A percentile compares a stretch with the other conserved stretches of the same genome.
These are phyloP conservation scores for Parietaria judaica DNA, from an alignment of 306 rosid genomes.

Conservation along the genomic window DNA sequence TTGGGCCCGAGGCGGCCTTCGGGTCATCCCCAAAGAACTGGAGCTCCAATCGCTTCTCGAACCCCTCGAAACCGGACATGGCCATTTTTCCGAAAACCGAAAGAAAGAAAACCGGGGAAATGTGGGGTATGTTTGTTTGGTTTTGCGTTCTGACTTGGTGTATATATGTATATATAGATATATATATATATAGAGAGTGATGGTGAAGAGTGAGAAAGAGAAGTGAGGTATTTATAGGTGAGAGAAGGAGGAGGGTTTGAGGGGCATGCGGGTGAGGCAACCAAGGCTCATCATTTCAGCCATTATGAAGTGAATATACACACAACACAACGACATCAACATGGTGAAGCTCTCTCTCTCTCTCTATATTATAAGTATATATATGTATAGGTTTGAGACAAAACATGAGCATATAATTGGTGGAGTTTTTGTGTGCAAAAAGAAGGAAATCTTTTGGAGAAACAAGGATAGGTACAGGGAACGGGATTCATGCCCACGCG, in stretches of 20 bases:
- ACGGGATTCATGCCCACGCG: constrained; percentile 47
- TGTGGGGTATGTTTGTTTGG: neutral
- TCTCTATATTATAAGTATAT: too few species aligned
- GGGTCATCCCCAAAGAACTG: constrained; percentile 86
- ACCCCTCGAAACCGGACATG: constrained; percentile 84
- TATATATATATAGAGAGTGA: neutral
- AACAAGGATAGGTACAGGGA: constrained; percentile 25
- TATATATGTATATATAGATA: neutral
- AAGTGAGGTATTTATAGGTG: constrained; percentile 70
- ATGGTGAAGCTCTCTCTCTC: neutral
- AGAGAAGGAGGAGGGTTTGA: constrained; percentile 7
- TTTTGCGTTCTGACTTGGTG: neutral
- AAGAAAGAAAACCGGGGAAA: too few species aligned
- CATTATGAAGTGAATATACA: constrained; percentile 85
- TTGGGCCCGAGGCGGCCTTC: constrained; percentile 1
- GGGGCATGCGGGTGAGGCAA: constrained; percentile 97
- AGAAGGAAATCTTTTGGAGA: constrained; percentile 24
- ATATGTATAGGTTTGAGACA: too few species aligned
- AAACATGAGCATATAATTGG: too few species aligned
- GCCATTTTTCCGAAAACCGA: constrained; percentile 40
- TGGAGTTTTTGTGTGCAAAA: constrained; percentile 5
- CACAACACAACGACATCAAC: constrained; percentile 17
- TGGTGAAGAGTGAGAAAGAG: constrained; percentile 32
- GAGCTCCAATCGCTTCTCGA: constrained; percentile 86
- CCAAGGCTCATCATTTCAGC: constrained; percentile 90